Base-by-base conservation (phyloP, 1,284 basidiomycete genomes). In the Cutaneotrichosporon spelunceum region DNA sequence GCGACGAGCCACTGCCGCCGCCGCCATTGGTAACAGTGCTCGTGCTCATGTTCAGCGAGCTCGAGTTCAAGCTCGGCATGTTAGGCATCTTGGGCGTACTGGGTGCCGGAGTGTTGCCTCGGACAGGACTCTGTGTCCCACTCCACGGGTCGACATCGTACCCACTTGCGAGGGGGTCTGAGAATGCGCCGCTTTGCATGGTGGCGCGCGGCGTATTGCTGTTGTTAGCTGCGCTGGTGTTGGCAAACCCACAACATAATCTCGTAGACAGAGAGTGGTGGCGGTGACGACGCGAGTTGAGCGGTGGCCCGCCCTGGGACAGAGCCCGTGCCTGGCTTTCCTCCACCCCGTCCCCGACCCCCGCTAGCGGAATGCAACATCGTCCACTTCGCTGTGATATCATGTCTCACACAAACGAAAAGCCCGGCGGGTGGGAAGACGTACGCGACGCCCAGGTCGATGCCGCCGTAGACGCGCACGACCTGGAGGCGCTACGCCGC, bases 131-230 rank as follows among this genome's bases (percentile, higher is more conserved):
- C 2, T 90, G 90, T 9, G 85, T 83, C 61, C 88, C 82, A 71
- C 88, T 90, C 91, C 91, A 94, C 21, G 91, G 91, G 79, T 94
- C 91, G 45, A 90, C 83, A 27, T 87, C 87, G 67, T 68, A 76
- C 1, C 65, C 67, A 24, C 58, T 68, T 29, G 73, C 73, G 42
- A 77, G 66, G 0, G 74, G 74, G 59, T 76, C 75, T 52, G 66
- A 62, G 44, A 66, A 66, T 4, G 56, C 55, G 11, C 55, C 49
- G 29, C 34, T 47, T 42, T 62, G 61, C 44, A 66, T 27, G 19
- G 54, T 47, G 23, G 64, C 61, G 9, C 75, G 65, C 23, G 75
- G 72, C 19, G 71, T 70, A 67, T 77, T 77, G 68, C 66, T 68
- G 45, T n/a, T 13, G 48, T 33, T 16, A 36, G 30, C 9, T 19